These are phyloP conservation scores for Eutrema japonicum DNA, from an alignment of 345 rosid genomes.

Conservation along the genomic window DNA sequence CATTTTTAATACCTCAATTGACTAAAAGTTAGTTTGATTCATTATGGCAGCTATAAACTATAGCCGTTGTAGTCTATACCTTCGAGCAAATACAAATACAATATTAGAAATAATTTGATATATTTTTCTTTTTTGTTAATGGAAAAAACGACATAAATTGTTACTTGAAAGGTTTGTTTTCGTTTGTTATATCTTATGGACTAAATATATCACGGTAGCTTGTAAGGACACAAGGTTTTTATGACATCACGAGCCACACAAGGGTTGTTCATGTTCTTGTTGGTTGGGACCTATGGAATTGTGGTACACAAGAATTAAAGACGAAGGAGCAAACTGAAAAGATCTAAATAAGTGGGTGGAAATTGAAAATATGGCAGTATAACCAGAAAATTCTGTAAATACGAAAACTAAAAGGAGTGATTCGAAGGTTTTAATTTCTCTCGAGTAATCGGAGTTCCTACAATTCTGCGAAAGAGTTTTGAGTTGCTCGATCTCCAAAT, in stretches of 20 bases:
- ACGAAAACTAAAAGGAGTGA: neutral
- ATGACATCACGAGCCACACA: constrained; percentile 39
- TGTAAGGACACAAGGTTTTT: constrained; percentile 25
- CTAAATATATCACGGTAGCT: neutral
- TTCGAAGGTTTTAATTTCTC: neutral
- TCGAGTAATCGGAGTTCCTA: constrained; percentile 6
- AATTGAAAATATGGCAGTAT: neutral
- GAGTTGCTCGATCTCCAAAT: constrained; percentile 14
- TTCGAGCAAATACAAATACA: neutral
- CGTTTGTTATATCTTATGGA: constrained; percentile 12
- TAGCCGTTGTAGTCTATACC: constrained; percentile 30
- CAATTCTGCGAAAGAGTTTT: neutral
- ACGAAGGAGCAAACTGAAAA: constrained; percentile 4
- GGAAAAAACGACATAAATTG: neutral
- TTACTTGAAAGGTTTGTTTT: neutral
- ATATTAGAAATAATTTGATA: too few species aligned
- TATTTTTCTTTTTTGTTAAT: neutral
- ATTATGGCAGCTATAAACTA: neutral
- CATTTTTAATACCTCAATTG: too few species aligned
- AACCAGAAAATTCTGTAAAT: neutral
- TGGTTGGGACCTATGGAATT: constrained; percentile 21
- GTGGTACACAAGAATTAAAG: neutral
- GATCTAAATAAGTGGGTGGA: neutral
- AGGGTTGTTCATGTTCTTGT: constrained; percentile 30
- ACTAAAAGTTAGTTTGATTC: too few species aligned